These are phyloP conservation scores for Exsudoporus frostii DNA, from an alignment of 768 basidiomycete genomes.

Conservation along the genomic window DNA sequence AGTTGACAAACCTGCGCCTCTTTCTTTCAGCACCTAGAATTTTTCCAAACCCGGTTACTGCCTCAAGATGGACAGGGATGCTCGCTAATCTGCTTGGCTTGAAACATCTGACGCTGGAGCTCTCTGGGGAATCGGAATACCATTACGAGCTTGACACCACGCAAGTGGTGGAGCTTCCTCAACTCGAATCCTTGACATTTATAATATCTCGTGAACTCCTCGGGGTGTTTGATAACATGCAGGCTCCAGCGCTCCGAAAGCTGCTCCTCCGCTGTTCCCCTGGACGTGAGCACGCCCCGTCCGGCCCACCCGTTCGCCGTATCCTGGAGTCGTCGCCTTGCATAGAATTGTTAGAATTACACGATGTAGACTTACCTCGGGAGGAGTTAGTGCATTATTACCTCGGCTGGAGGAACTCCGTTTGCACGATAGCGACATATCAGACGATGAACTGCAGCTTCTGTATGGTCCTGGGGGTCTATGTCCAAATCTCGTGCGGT, in stretches of 20 bases:
- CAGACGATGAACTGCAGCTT: slow-evolving; percentile 40
- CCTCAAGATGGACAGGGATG: slow-evolving; percentile 29
- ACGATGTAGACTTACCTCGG: slow-evolving; percentile 45
- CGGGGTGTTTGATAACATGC: slow-evolving; percentile 26
- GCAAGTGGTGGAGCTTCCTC: slow-evolving; percentile 17
- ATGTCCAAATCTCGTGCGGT: slow-evolving; percentile 44
- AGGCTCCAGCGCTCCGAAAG: slow-evolving; percentile 34
- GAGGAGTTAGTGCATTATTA: slow-evolving; percentile 36
- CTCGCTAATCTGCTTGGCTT: slow-evolving; percentile 42
- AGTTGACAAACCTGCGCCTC: slow-evolving; percentile 36
- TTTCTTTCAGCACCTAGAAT: slow-evolving; percentile 25
- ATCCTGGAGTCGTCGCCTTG: slow-evolving; percentile 32
- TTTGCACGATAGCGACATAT: slow-evolving; percentile 57
- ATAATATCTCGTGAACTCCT: slow-evolving; percentile 32
- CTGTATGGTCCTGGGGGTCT: slow-evolving; percentile 38
- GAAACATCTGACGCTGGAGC: slow-evolving; percentile 38
- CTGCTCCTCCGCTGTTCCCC: slow-evolving; percentile 41
- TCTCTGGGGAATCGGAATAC: slow-evolving; percentile 30
- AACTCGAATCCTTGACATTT: slow-evolving; percentile 31
- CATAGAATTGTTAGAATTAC: slow-evolving; percentile 44
- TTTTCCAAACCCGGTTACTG: slow-evolving; percentile 15
- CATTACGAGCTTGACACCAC: slow-evolving; percentile 16
- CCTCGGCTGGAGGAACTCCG: slow-evolving; percentile 45
- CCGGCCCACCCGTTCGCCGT: slow-evolving; percentile 28
- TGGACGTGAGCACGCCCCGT: slow-evolving; percentile 17